phyloP scores from a whole-genome alignment of 345 rosid species.

The Angophora floribunda region DNA sequence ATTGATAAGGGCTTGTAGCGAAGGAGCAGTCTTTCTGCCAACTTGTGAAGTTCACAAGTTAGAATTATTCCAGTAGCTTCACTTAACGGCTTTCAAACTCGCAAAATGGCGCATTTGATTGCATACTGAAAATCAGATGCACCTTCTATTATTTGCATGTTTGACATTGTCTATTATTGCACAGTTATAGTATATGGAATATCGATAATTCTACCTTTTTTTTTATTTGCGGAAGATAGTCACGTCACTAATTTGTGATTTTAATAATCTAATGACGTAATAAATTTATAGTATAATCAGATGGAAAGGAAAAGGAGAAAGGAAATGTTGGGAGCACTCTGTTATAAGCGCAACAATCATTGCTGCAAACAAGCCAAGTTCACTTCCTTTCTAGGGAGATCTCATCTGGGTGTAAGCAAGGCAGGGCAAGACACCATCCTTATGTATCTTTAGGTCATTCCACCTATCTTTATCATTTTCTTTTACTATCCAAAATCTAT shows the following conservation, averaged over 20 bases:
- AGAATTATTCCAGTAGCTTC: background rate
- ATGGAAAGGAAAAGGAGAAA: background rate
- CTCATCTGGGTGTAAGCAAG: background rate
- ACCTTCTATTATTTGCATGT: background rate
- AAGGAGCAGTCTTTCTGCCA: background rate
- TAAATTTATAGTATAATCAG: background rate
- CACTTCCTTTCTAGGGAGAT: background rate
- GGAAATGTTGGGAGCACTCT: background rate
- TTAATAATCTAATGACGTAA: background rate
- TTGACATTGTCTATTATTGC: background rate
- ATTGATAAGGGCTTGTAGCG: background rate
- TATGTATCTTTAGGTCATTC: no score
- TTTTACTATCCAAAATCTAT: no score
- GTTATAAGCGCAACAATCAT: background rate
- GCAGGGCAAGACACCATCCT: background rate
- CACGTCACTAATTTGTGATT: background rate
- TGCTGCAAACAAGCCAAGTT: background rate
- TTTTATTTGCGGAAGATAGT: rapidly evolving
- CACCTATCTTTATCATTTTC: no score
- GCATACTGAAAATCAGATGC: background rate
- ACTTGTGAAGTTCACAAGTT: background rate
- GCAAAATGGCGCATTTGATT: background rate
- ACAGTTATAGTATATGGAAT: background rate
- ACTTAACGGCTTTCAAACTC: background rate
- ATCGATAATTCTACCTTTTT: background rate